Base-by-base conservation (phyloP, 2,329 filamentous ascomycete species). In the Sporothrix humicola region DNA sequence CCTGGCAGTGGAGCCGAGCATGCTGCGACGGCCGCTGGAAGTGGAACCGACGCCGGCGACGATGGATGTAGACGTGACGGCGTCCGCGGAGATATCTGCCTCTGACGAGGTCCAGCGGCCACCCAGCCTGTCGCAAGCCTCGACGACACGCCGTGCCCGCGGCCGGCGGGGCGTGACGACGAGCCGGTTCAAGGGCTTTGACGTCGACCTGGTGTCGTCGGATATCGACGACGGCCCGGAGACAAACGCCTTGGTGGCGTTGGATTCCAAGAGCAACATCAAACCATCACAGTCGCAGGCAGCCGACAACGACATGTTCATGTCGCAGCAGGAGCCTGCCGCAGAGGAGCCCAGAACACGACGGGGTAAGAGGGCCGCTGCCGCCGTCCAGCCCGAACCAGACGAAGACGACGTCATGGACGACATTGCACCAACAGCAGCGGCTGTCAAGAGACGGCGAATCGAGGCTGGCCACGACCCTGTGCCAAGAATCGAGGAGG, bases 361-460 rank as follows among this genome's bases (percentile, higher is more conserved):
- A 5, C 20, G n/a, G 0, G 69, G 37, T 52, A 75, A 75, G 52
- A 70, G 72, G 23, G 37, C 52, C 26, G 68, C 66, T 2, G 66
- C 12, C 4, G 50, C 26, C n/a, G 20, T 37, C 3, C 10, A 50
- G 7, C 31, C 31, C 7, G 31, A 37, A 5, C 31, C 31, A 12
- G 61, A 66, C 3, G 72, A 73, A 4, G 72, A 71, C 48, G 88
- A 92, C 61, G 82, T 92, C 9, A 88, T 95, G 80, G 90, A 94
- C 15, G 86, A 87, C 26, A 87, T 97, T 72, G 90, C 95, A 1
- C 93, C 94, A 0, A 93, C 91, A 0, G 90, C 93, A 3, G 90
- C 92, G 42, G 90, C 90, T 5, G 88, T 94, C 79, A 98, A 97
- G 80, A 89, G 91, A n/a, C 90, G 92, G 26, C 90, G 91, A 37